Conservation (phyloP, 305 asterid species). For the Andrographis paniculata region DNA sequence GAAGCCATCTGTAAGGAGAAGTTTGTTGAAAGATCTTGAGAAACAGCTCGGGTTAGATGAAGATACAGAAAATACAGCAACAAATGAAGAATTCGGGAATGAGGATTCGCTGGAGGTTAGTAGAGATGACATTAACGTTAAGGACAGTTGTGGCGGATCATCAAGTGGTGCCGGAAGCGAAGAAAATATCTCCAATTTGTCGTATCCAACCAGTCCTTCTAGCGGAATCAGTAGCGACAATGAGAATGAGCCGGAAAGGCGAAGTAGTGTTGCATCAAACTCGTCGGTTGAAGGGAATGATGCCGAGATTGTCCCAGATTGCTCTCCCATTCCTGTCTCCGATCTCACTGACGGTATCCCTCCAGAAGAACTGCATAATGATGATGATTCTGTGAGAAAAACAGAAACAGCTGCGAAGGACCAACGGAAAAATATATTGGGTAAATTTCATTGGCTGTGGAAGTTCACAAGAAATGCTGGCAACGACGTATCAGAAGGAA, state of each 20-base stretch:
- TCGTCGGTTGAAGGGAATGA: constrained; percentile 45
- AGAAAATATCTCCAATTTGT: constrained; percentile 39
- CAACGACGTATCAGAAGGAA: constrained; percentile 40
- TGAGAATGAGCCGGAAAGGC: constrained; percentile 39
- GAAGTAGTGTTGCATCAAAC: constrained; percentile 76
- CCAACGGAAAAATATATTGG: constrained; percentile 39
- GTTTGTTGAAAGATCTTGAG: constrained; percentile 68
- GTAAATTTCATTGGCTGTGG: constrained; percentile 72
- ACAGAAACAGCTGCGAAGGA: constrained; percentile 28
- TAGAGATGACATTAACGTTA: constrained; percentile 23
- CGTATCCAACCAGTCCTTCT: constrained; percentile 38
- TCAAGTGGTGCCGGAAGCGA: constrained; percentile 34
- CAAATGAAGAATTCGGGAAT: constrained; percentile 5
- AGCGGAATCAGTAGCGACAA: constrained; percentile 25
- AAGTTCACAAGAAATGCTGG: constrained; percentile 52
- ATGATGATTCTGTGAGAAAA: constrained; percentile 29
- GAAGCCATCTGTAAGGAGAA: constrained; percentile 58
- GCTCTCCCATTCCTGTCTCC: constrained; percentile 30
- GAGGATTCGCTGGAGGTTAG: constrained; percentile 17
- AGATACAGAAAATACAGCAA: constrained; percentile 21
- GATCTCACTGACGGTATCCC: constrained; percentile 23
- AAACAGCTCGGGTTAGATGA: constrained; percentile 60
- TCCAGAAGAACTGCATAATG: constrained; percentile 24
- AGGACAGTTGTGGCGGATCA: constrained; percentile 22
- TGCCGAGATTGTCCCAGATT: constrained; percentile 28